phyloP scores from a whole-genome alignment of 306 rosid species.

The apple (Malus domestica) region ASM211411v1 NC_041793.1:44431001-44431500 shows the following conservation, averaged over 20 bases:
- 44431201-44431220: slow-evolving; percentile 10
- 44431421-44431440: neutral
- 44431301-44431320: neutral
- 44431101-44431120: slow-evolving; percentile 96
- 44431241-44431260: slow-evolving; percentile 14
- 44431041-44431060: slow-evolving; percentile 7
- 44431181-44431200: slow-evolving; percentile 5
- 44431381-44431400: neutral
- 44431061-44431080: slow-evolving; percentile 50
- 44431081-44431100: slow-evolving; percentile 96
- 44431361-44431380: neutral
- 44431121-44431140: slow-evolving; percentile 99
- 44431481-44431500: neutral
- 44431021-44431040: slow-evolving; percentile 19
- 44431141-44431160: slow-evolving; percentile 92
- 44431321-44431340: neutral
- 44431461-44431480: neutral
- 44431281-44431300: slow-evolving; percentile 8
- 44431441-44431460: neutral
- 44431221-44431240: slow-evolving; percentile 20
- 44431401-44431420: neutral
- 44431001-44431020: slow-evolving; percentile 21
- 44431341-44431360: neutral
- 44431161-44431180: slow-evolving; percentile 87
- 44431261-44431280: slow-evolving; percentile 18